Evolutionary conservation across 139 green algal genomes (phyloP).

Genomic region (Micractinium conductrix): DNA sequence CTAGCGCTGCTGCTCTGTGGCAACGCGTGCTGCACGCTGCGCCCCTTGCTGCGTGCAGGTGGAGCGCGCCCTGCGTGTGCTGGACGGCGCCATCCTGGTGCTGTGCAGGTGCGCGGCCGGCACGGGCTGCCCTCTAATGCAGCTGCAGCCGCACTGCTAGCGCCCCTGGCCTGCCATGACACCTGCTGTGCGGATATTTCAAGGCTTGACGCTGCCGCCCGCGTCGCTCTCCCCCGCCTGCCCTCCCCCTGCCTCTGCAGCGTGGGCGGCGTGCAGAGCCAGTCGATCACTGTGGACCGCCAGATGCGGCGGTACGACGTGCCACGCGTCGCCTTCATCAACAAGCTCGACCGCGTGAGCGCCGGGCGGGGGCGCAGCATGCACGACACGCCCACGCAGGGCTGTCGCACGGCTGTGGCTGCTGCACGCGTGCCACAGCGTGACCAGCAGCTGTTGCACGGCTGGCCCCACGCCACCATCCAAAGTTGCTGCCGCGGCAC

Average conservation of each 20-base stretch:
- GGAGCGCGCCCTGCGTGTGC: constrained; percentile 94
- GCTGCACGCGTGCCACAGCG: not conserved
- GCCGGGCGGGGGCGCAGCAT: too few species aligned
- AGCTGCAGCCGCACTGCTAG: too few species aligned
- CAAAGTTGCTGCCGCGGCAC: too few species aligned
- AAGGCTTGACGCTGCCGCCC: not conserved
- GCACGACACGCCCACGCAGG: too few species aligned
- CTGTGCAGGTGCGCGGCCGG: constrained; percentile 75
- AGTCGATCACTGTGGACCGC: constrained; percentile 95
- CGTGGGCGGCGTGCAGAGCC: constrained; percentile 93
- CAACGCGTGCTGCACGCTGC: not conserved
- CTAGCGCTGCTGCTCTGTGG: not conserved
- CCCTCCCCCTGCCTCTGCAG: too few species aligned
- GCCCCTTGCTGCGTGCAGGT: constrained; percentile 53
- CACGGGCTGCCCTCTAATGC: too few species aligned
- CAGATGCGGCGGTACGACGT: constrained; percentile 97
- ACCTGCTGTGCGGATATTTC: not conserved
- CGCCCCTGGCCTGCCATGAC: too few species aligned
- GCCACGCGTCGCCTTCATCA: constrained; percentile 93
- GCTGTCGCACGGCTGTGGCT: not conserved
- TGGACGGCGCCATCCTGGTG: constrained; percentile 98
- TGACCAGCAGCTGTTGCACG: not conserved
- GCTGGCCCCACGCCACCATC: too few species aligned
- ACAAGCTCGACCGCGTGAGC: constrained; percentile 91
- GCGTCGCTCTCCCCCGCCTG: too few species aligned